phyloP scores from a whole-genome alignment of 75 land plant genomes.

The Pseudotsuga menziesii region DNA sequence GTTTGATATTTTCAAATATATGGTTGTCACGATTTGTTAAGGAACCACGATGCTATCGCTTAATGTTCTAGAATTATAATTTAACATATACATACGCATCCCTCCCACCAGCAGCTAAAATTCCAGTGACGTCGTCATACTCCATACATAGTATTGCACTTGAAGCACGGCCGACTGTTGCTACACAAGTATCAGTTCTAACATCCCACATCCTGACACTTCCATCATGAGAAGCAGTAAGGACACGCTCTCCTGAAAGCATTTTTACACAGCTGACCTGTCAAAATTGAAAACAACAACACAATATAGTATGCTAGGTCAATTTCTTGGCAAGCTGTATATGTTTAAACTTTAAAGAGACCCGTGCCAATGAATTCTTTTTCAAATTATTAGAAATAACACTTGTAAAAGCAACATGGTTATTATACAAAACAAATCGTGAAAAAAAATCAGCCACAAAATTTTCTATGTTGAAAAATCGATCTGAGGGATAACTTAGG shows the following conservation, averaged over 20 bases:
- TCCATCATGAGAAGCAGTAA: conserved; percentile 96
- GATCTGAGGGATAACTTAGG: too few relatives aligned
- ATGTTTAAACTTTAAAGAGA: background rate
- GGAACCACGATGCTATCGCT: background rate
- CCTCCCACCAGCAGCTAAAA: conserved; percentile 92
- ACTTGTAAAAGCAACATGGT: background rate
- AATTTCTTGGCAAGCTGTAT: background rate
- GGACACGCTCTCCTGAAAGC: conserved; percentile 90
- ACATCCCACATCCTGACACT: conserved; percentile 99
- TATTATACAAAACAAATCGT: background rate
- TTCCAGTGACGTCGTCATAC: conserved; percentile 83
- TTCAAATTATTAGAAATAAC: background rate
- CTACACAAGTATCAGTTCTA: conserved; percentile 93
- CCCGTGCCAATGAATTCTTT: background rate
- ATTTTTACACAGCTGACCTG: conserved; percentile 87
- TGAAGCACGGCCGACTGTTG: conserved; percentile 82
- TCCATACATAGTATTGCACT: conserved; percentile 94
- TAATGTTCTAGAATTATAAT: too few relatives aligned
- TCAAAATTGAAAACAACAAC: background rate
- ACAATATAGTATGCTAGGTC: too few relatives aligned
- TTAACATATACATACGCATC: conserved; percentile 68
- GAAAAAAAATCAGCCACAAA: background rate
- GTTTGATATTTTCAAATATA: background rate
- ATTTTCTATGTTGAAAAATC: background rate
- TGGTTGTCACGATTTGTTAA: background rate